These are phyloP conservation scores for Auricularia sp. DNA, from an alignment of 768 basidiomycete genomes.

Conservation along the genomic window DNA sequence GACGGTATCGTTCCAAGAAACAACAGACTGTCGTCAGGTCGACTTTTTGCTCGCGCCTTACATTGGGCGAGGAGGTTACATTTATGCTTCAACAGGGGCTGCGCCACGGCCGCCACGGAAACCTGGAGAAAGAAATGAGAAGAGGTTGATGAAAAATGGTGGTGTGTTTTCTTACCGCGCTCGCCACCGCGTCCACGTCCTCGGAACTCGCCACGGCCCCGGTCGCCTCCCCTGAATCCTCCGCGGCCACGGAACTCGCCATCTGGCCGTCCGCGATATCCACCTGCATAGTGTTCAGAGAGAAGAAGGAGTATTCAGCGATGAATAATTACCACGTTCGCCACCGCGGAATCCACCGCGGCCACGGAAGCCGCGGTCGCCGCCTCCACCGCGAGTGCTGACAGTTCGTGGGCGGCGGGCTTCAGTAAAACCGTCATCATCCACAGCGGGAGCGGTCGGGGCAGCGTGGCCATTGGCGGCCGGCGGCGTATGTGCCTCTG, in stretches of 20 bases:
- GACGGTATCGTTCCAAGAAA: not conserved
- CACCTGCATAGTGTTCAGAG: slow-evolving; percentile 28
- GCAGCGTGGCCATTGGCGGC: slow-evolving; percentile 1
- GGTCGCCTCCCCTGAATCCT: slow-evolving; percentile 23
- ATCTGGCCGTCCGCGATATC: slow-evolving; percentile 29
- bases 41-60: not conserved
- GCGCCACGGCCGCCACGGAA: not conserved
- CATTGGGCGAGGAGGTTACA: not conserved
- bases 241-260: slow-evolving; percentile 27
- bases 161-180: slow-evolving; percentile 8
- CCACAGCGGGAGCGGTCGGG: slow-evolving; percentile 16
- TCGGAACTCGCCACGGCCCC: slow-evolving; percentile 7
- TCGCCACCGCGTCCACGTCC: slow-evolving; percentile 19
- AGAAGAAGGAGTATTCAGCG: slow-evolving; percentile 17
- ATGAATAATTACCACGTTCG: slow-evolving; percentile 20
- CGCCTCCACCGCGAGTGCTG: slow-evolving; percentile 7
- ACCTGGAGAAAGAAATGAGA: not conserved
- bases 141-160: too few relatives aligned
- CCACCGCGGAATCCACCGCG: slow-evolving; percentile 27
- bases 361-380: slow-evolving; percentile 27
- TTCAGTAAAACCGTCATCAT: slow-evolving; percentile 52
- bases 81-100: not conserved
- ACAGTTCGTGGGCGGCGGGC: slow-evolving; percentile 18
- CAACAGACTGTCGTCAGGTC: not conserved
- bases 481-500: not conserved